These are phyloP conservation scores for Glonium stellatum DNA, from an alignment of 495 filamentous ascomycete species.

Conservation along the genomic window DNA sequence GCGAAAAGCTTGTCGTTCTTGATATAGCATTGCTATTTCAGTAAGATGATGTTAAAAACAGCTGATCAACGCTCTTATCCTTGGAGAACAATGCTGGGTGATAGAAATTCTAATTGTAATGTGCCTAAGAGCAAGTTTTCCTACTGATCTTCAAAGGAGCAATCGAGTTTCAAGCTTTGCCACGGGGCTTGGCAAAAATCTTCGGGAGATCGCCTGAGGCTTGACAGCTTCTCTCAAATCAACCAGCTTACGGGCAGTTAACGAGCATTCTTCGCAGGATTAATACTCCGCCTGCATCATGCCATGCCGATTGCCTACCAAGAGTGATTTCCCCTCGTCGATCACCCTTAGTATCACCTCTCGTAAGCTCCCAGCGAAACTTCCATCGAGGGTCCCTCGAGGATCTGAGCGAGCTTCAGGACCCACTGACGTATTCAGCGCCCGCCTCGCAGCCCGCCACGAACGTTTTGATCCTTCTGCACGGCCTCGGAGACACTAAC, in stretches of 20 bases:
- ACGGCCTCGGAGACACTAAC: slow-evolving; percentile 80
- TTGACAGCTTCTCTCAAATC: not conserved
- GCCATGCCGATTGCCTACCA: slow-evolving; percentile 35
- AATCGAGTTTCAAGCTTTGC: not conserved
- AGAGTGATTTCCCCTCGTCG: slow-evolving; percentile 47
- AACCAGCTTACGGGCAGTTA: not conserved
- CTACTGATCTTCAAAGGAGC: too few relatives aligned
- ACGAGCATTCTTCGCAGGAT: not conserved
- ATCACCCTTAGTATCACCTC: slow-evolving; percentile 43
- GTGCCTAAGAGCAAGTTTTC: too few relatives aligned
- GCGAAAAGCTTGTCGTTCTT: not conserved
- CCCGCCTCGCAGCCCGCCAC: slow-evolving; percentile 42
- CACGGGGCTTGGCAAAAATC: not conserved
- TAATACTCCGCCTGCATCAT: slow-evolving; percentile 13
- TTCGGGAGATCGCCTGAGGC: not conserved
- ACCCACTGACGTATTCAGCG: slow-evolving; percentile 22
- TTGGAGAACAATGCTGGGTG: not conserved
- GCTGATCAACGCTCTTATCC: not conserved
- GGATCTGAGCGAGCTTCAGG: not conserved
- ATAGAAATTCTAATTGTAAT: not conserved
- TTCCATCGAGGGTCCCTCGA: not conserved
- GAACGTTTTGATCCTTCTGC: slow-evolving; percentile 79
- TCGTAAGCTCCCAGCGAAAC: slow-evolving; percentile 19
- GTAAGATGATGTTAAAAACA: not conserved
- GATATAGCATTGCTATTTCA: not conserved